Base-by-base conservation (phyloP, 306 rosid genomes). In the Cajanus cajan region DNA sequence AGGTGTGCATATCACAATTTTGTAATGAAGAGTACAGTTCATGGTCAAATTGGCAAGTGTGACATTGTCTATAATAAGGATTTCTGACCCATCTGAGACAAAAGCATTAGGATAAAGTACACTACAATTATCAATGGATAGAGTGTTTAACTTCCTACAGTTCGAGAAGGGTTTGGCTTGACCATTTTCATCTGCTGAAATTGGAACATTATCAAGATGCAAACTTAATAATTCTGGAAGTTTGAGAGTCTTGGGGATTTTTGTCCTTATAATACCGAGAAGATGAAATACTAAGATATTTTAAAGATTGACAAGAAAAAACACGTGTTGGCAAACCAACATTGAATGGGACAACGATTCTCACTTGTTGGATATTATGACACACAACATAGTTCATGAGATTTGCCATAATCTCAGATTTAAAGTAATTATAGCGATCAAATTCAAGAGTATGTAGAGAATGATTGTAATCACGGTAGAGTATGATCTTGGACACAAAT, bases 111-210 rank as follows among this genome's bases (percentile, higher is more conserved):
- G 84, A 15, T 34, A 52, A 33, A 72, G 1, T 8, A 80, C 28
- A 16, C 0, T 11, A 73, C 47, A 52, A 34, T 80, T 6, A 1
- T 52, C 14, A 2, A 80, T 28, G 61, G 8, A 18, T 9, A 80
- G 1, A 39, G 44, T 40, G 4, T 59, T 64, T 31, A 80, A 52
- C 51, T 28, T 74, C 0, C 7, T 24, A 52, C 75, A 73, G 0
- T 16, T 31, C 0, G 84, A 80, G 45, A 80, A 73, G 61, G 84
- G 84, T 51, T 80, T 68, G 4, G 74, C 61, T 50, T 12, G 10
- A 4, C 69, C 74, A 16, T 2, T 41, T 3, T 52, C n/a, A 65
- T 64, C 18, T 0, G 51, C 21, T 6, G 36, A 68, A 80, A 73
- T 40, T 5, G 28, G 31, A 65, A 80, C 68, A 12, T 0, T 8